Evolutionary conservation across 73 alveolate genomes (phyloP).

Genomic region (Paramecium octaurelia): DNA sequence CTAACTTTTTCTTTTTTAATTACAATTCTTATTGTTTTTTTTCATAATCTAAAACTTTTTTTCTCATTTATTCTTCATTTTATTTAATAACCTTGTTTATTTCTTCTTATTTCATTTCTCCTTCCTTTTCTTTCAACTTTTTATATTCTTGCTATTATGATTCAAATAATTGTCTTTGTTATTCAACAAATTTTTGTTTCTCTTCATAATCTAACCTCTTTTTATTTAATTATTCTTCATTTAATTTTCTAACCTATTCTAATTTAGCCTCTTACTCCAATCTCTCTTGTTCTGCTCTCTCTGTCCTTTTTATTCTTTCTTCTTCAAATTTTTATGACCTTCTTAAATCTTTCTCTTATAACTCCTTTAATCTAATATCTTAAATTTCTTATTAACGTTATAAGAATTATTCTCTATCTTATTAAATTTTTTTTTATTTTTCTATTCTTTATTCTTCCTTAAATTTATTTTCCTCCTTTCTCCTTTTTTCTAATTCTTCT

Average conservation of each 20-base stretch:
- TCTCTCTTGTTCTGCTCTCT: conserved; percentile 24
- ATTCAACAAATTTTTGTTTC: neutral
- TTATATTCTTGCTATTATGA: neutral
- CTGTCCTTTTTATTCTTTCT: neutral
- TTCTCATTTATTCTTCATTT: conserved; percentile 27
- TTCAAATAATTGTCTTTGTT: neutral
- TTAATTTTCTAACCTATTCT: conserved; percentile 3
- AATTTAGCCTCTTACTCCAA: conserved; percentile 29
- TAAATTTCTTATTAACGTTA: neutral
- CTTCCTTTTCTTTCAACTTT: conserved; percentile 16
- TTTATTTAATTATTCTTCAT: conserved; percentile 36
- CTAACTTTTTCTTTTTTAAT: neutral
- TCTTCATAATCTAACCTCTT: conserved; percentile 33
- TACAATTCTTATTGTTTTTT: conserved; percentile 4
- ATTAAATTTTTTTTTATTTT: neutral
- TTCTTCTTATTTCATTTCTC: conserved; percentile 38
- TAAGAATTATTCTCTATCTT: neutral
- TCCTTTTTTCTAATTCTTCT: neutral
- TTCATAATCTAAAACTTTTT: neutral
- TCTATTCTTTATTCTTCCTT: conserved; percentile 15
- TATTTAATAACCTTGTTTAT: neutral
- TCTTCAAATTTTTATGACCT: conserved; percentile 21
- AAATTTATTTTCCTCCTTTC: neutral
- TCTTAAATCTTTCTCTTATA: conserved; percentile 35
- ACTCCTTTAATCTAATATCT: neutral